Evolutionary conservation across 352 stramenopile genomes (phyloP), one percentile per base, ranked within the genome.

Genomic region (Thraustotheca clavata): DNA sequence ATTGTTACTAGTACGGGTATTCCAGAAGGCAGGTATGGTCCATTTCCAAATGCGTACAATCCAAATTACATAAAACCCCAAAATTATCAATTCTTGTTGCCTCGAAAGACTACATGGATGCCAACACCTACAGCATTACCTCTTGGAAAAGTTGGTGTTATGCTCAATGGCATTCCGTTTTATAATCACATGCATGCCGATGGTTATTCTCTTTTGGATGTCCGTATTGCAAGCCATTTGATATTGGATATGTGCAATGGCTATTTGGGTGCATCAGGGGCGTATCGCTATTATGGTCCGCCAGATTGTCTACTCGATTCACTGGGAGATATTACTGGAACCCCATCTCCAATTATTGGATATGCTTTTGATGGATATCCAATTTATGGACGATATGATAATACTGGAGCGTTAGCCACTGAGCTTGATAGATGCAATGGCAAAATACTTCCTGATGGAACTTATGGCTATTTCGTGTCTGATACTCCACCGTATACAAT

Each of bases 281-380:
- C 87, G n/a, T 92, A 92, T 41, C 69, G 79, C 9, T 92, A 88
- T 67, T 87, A 89, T 39, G 82, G 62, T 0, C 77, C 78, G 1
- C 83, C 83, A 0, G 79, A 89, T 40, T 92, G 80, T 49, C 48
- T 92, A 7, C 71, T 90, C 0, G 41, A 60, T 0, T 70, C 86
- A 33, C 67, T 90, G 7, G 59, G 69, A 1, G 73, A 73, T 24
- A 40, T 20, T 0, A 26, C 40, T 0, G 71, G 67, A 9, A 62
- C 71, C 8, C 73, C 73, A 0, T 89, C 80, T 2, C 80, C 80
- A 20, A 14, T 91, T 3, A 63, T 93, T 9, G 84, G 84, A 0
- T 93, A 83, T 46, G 81, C 79, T 7, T 70, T 89, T 2, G 84
- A 93, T 38, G 84, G 84, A 0, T 93, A 88, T 48, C 81, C 84